phyloP scores from a whole-genome alignment of 1,139 yeast genomes.

The Pichia sp. region DNA sequence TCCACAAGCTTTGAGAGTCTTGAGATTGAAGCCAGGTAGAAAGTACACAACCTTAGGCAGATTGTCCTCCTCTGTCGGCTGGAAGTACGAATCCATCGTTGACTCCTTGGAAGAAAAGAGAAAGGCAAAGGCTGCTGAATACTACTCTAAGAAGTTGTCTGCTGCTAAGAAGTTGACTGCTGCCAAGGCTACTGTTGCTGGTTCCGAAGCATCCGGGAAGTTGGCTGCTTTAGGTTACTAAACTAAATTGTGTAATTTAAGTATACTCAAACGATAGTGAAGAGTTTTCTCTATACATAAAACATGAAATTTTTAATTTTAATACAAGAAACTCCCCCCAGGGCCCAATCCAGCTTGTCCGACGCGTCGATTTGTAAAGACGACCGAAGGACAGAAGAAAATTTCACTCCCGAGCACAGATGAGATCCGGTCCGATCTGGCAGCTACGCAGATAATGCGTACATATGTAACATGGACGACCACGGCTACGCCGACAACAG shows the following conservation, averaged over 20 bases:
- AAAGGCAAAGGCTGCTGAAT: slow-evolving; percentile 98
- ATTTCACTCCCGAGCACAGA: no score
- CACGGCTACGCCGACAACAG: no score
- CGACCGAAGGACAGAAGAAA: no score
- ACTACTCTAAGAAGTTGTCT: slow-evolving; percentile 98
- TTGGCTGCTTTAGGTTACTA: slow-evolving; percentile 81
- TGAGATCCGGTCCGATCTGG: no score
- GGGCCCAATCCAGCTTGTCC: no score
- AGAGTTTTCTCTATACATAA: neutral
- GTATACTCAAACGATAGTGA: neutral
- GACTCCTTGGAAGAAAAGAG: slow-evolving; percentile 99
- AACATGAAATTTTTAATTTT: neutral
- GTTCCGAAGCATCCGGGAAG: slow-evolving; percentile 68
- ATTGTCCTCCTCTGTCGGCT: slow-evolving; percentile 95
- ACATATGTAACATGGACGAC: no score
- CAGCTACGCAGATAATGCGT: no score
- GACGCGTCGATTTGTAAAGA: no score
- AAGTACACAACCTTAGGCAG: slow-evolving; percentile 98
- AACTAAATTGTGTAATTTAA: slow-evolving; percentile 25
- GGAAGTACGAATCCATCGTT: slow-evolving; percentile 99
- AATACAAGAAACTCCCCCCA: neutral
- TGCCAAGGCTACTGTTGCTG: slow-evolving; percentile 78
- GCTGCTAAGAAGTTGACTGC: slow-evolving; percentile 77
- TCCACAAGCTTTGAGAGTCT: slow-evolving; percentile 99
- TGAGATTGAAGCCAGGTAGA: slow-evolving; percentile 99